These are phyloP conservation scores for Aspergillus heteromorphus DNA, from an alignment of 495 filamentous ascomycete species.

Conservation along the genomic window DNA sequence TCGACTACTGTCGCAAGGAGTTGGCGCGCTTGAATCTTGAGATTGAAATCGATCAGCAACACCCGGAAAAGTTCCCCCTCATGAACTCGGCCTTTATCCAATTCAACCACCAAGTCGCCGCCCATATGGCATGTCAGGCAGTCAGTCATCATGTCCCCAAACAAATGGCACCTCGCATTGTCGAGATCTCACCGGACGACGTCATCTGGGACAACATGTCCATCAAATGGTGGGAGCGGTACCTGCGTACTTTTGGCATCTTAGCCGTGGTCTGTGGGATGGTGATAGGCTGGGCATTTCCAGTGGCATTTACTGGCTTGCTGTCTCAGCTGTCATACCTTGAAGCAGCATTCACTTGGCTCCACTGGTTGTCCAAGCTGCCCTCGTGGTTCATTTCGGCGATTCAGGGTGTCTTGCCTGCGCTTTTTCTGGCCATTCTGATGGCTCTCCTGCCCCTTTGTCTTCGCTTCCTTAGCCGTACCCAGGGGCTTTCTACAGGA, in stretches of 20 bases:
- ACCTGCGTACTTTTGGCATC: conserved; percentile 65
- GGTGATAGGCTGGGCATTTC: conserved; percentile 86
- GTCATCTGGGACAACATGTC: conserved; percentile 99
- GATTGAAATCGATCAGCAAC: conserved; percentile 84
- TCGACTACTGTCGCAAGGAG: conserved; percentile 85
- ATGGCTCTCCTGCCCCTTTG: conserved; percentile 77
- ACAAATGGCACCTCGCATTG: conserved; percentile 86
- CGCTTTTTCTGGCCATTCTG: conserved; percentile 69
- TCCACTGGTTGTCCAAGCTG: conserved; percentile 61
- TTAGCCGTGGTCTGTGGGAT: conserved; percentile 64
- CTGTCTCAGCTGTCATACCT: conserved; percentile 71
- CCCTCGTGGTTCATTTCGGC: conserved; percentile 63
- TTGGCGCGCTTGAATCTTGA: conserved; percentile 85
- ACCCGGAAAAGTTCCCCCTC: conserved; percentile 80
- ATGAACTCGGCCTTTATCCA: conserved; percentile 99
- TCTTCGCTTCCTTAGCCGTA: conserved; percentile 64
- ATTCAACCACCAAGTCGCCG: conserved; percentile 96
- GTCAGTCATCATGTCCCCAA: conserved; percentile 88
- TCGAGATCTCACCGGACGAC: conserved; percentile 90
- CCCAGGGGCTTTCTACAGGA: conserved; percentile 79
- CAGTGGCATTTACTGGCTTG: conserved; percentile 80
- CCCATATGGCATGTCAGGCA: conserved; percentile 95
- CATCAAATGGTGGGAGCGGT: conserved; percentile 90
- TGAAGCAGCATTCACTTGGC: conserved; percentile 56
- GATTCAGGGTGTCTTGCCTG: conserved; percentile 83